A percentile compares a stretch with the other conserved stretches of the same genome.
phyloP scores from a whole-genome alignment of 2,329 filamentous ascomycete genomes.

The Alternaria sp. region DNA sequence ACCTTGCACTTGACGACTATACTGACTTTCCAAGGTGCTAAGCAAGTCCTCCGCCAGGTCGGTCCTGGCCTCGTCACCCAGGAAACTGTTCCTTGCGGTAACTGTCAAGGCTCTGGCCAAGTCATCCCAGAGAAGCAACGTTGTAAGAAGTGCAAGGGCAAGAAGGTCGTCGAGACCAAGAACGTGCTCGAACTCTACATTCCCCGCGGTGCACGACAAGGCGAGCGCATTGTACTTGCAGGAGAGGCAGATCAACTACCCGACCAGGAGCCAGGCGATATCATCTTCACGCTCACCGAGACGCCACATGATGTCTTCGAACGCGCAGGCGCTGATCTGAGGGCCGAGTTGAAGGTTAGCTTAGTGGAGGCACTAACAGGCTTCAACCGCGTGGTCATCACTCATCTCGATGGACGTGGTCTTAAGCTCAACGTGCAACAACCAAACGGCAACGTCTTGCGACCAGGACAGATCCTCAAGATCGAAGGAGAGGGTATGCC shows the following conservation, averaged over 20 bases:
- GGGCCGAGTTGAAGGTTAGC: constrained; percentile 80
- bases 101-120: constrained; percentile 84
- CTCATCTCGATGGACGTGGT: constrained; percentile 91
- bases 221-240: constrained; percentile 88
- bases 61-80: constrained; percentile 87
- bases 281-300: constrained; percentile 88
- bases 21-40: constrained; percentile 63
- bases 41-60: constrained; percentile 80
- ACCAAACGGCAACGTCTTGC: constrained; percentile 76
- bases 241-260: constrained; percentile 95
- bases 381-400: constrained; percentile 89
- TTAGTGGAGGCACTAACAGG: constrained; percentile 86
- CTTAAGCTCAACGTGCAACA: constrained; percentile 82
- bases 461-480: constrained; percentile 86
- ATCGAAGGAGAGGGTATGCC: constrained; percentile 94
- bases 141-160: constrained; percentile 99
- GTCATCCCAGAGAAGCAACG: constrained; percentile 96
- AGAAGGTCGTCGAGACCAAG: constrained; percentile 83
- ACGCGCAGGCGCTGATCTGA: constrained; percentile 84
- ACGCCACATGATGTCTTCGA: constrained; percentile 82
- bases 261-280: constrained; percentile 88
- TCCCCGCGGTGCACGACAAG: constrained; percentile 78
- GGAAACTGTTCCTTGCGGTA: constrained; percentile 79
- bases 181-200: constrained; percentile 98
- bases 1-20: not conserved